phyloP scores from a whole-genome alignment of 1,284 basidiomycete genomes.

The Chiua sp. region DNA sequence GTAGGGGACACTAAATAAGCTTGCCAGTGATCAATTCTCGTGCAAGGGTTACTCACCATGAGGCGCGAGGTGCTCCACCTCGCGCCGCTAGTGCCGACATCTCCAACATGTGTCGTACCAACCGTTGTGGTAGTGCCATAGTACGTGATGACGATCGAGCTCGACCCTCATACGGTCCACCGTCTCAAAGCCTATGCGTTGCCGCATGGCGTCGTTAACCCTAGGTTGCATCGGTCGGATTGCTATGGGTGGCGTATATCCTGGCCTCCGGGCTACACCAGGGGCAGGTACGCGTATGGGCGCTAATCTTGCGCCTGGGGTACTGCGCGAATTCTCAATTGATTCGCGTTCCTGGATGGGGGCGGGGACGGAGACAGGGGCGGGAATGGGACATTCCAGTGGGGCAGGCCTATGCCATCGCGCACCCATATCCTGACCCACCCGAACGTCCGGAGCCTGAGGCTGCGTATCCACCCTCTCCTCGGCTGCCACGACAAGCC shows the following conservation, averaged over 20 bases:
- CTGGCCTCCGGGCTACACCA: no score
- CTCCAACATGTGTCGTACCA: conserved; percentile 36
- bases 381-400: neutral
- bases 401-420: conserved; percentile 11
- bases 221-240: no score
- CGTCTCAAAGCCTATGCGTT: conserved; percentile 32
- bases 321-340: no score
- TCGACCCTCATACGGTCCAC: conserved; percentile 41
- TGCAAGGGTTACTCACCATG: no score
- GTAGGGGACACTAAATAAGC: no score
- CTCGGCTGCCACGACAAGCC: conserved; percentile 39
- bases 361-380: no score
- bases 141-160: conserved; percentile 42
- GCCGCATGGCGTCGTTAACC: conserved; percentile 7
- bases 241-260: neutral
- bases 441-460: neutral
- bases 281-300: no score
- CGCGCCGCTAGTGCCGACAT: conserved; percentile 25
- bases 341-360: neutral
- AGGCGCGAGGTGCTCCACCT: no score
- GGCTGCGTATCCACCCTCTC: conserved; percentile 35
- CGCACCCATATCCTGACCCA: conserved; percentile 5
- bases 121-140: conserved; percentile 36
- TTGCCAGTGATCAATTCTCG: no score
- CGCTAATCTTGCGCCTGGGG: no score